phyloP scores from a whole-genome alignment of 345 rosid genomes.

The Bruguiera sexangula region DNA sequence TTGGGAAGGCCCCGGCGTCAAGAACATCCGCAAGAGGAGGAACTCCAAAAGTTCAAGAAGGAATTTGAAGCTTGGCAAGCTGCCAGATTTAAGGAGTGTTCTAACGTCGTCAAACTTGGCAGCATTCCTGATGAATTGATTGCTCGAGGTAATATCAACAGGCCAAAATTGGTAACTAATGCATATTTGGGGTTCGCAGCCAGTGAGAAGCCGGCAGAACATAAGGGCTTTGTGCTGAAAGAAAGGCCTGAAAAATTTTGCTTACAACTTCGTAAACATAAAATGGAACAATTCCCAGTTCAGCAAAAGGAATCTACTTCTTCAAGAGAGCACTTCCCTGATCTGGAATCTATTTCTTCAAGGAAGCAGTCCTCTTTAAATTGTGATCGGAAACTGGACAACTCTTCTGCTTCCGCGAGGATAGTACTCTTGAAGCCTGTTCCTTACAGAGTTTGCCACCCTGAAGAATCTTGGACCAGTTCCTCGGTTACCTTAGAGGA shows the following conservation, averaged over 20 bases:
- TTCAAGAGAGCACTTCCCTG: conserved; percentile 26
- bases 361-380: conserved; percentile 15
- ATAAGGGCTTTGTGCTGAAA: conserved; percentile 14
- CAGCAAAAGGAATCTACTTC: conserved; percentile 37
- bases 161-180: conserved; percentile 21
- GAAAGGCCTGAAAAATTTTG: conserved; percentile 25
- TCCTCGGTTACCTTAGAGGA: conserved; percentile 56
- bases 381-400: conserved; percentile 40
- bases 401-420: conserved; percentile 40
- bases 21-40: conserved; percentile 96
- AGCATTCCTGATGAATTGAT: conserved; percentile 18
- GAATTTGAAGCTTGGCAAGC: conserved; percentile 95
- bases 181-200: conserved; percentile 17
- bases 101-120: conserved; percentile 39
- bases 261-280: conserved; percentile 24
- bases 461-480: conserved; percentile 56
- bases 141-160: conserved; percentile 22
- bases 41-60: conserved; percentile 84
- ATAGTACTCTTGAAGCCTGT: conserved; percentile 85
- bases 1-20: conserved; percentile 45
- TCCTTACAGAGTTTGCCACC: conserved; percentile 57
- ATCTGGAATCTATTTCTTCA: too few species aligned
- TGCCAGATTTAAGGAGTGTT: conserved; percentile 65
- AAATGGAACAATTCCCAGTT: conserved; percentile 27
- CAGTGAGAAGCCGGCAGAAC: conserved; percentile 20